A percentile compares a stretch with the other conserved stretches of the same genome.
Evolutionary conservation across 2,329 filamentous ascomycete genomes (phyloP).

Genomic region (Talaromyces sp.): DNA sequence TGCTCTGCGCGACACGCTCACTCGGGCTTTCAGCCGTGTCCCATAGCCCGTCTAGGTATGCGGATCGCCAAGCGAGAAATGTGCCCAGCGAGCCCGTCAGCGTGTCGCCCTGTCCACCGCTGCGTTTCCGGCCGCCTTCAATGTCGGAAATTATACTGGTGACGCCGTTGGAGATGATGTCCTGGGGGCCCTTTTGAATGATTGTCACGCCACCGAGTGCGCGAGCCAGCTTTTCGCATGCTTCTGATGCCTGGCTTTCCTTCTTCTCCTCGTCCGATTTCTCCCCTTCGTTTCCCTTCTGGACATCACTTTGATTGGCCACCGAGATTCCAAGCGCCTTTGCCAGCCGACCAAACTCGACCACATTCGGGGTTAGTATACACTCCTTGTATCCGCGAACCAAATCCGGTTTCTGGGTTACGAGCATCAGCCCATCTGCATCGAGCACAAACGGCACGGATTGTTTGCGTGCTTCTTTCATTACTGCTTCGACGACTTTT

Average conservation of each 20-base stretch:
- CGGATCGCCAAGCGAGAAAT: slow-evolving; percentile 79
- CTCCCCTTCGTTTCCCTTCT: slow-evolving; percentile 36
- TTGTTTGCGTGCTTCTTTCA: slow-evolving; percentile 67
- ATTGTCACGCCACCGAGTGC: slow-evolving; percentile 84
- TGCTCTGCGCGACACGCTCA: slow-evolving; percentile 25
- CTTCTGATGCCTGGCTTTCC: slow-evolving; percentile 48
- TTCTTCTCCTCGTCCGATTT: slow-evolving; percentile 32
- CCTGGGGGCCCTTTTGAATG: slow-evolving; percentile 78
- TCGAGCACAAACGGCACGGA: slow-evolving; percentile 80
- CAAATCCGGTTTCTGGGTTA: slow-evolving; percentile 68
- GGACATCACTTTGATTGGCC: slow-evolving; percentile 28
- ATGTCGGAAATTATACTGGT: slow-evolving; percentile 72
- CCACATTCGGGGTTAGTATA: slow-evolving; percentile 90
- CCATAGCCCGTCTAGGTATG: slow-evolving; percentile 82
- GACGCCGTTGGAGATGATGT: slow-evolving; percentile 76
- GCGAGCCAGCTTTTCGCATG: slow-evolving; percentile 64
- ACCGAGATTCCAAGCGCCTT: slow-evolving; percentile 66
- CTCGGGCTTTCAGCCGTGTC: slow-evolving; percentile 34
- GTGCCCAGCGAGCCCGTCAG: slow-evolving; percentile 86
- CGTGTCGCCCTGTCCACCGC: slow-evolving; percentile 92
- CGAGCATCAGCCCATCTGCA: slow-evolving; percentile 78
- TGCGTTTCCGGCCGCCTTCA: slow-evolving; percentile 78
- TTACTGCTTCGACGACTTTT: slow-evolving; percentile 71
- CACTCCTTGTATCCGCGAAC: slow-evolving; percentile 76
- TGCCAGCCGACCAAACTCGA: slow-evolving; percentile 81